Evolutionary conservation across 75 land plant species (phyloP), one percentile per base, ranked within the genome.

Genomic region (Sequoia sempervirens): DNA sequence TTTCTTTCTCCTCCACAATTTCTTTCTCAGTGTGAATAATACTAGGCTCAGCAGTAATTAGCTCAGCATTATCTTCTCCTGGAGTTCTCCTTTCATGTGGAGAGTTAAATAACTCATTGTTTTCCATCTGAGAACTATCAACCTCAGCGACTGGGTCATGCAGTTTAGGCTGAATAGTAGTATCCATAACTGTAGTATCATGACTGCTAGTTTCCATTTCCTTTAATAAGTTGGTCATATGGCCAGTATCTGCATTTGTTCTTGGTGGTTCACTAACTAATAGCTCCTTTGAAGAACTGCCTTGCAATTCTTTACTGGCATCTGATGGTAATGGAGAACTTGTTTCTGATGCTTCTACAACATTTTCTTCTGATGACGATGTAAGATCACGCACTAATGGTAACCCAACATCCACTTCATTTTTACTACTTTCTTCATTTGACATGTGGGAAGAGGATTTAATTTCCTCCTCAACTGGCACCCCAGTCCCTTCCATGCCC

Each of bases 401-500:
- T 9, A 45, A 78, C 50, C 28, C 30, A 78, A n/a, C 46, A 78
- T 78, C 47, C 1, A n/a, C 4, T 45, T 78, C 52, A n/a, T 78
- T 78, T 78, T 20, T 45, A 45, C 28, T 78, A 12, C 80, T 43
- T 78, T 45, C 80, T 26, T 78, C 43, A 78, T 26, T 43, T 26
- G 80, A n/a, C 46, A 45, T 10, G 45, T 43, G 5, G n/a, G 80
- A 78, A n/a, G 30, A 41, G 46, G 80, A 45, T 43, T 45, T n/a
- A 11, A 45, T 45, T 28, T 70, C 36, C 32, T 70, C 73, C 73
- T 10, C 73, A 32, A 70, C 73, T 30, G 73, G 36, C 30, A n/a
- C 45, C 80, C 28, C 80, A 45, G 80, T 45, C 80, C 12, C 80
- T 43, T 78, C 80, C 80, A 78, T 78, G 46, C 46, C 80, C 80